Percentiles rank a stretch among this genome's conserved stretches.
These are phyloP conservation scores for Microcera coccophila DNA, from an alignment of 2,329 filamentous ascomycete species.

Conservation along the genomic window DNA sequence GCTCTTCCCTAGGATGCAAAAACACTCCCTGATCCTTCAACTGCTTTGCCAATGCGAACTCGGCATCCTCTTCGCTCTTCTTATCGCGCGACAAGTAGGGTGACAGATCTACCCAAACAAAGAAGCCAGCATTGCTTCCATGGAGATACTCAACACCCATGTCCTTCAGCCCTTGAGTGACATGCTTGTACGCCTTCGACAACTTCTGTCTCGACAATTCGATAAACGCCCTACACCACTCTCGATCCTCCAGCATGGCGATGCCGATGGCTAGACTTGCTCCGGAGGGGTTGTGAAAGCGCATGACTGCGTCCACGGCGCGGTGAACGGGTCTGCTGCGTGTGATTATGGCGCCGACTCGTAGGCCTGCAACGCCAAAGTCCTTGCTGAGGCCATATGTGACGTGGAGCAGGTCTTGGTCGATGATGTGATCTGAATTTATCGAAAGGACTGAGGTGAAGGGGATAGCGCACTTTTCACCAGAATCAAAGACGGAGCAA, in stretches of 20 bases:
- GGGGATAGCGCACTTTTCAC: slow-evolving; percentile 25
- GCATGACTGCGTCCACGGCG: slow-evolving; percentile 37
- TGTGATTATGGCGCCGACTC: slow-evolving; percentile 47
- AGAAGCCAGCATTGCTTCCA: slow-evolving; percentile 54
- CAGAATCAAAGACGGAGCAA: slow-evolving; percentile 43
- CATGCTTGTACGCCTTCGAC: slow-evolving; percentile 37
- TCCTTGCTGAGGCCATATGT: slow-evolving; percentile 46
- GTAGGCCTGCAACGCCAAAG: slow-evolving; percentile 51
- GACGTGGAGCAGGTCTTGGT: slow-evolving; percentile 47
- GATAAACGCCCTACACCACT: slow-evolving; percentile 45
- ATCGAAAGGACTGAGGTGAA: slow-evolving; percentile 51
- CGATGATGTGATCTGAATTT: slow-evolving; percentile 40
- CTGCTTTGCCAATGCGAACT: slow-evolving; percentile 42
- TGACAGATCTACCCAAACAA: slow-evolving; percentile 51
- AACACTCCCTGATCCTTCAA: slow-evolving; percentile 47
- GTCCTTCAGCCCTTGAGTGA: slow-evolving; percentile 34
- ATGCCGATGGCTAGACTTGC: slow-evolving; percentile 40
- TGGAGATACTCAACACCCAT: slow-evolving; percentile 42
- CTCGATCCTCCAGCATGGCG: slow-evolving; percentile 44
- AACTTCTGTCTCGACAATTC: slow-evolving; percentile 37
- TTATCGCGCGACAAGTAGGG: slow-evolving; percentile 35
- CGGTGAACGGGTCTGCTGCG: slow-evolving; percentile 29
- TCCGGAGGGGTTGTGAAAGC: slow-evolving; percentile 47
- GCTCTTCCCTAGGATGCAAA: slow-evolving; percentile 46
- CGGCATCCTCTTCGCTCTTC: slow-evolving; percentile 32